Evolutionary conservation across 177 flowering plant genomes (phyloP), one percentile per base, ranked within the genome.

Genomic region (Telopea speciosissima): DNA sequence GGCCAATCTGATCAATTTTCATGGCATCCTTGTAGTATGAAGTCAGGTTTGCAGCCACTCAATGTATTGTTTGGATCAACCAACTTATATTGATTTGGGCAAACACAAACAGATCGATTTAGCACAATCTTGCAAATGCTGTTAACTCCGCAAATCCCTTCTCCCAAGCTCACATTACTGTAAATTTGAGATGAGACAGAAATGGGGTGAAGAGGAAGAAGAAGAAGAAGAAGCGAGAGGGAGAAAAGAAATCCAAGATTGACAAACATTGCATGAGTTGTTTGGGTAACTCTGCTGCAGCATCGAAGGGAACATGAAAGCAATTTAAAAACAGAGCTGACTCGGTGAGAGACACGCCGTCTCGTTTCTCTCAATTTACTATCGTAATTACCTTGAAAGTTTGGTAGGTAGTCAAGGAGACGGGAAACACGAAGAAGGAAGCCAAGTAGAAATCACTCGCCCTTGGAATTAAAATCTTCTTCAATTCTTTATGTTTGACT

Each of bases 121-220:
- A 52, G 23, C 17, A 67, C 72, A n/a, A 79, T 13, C 7, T 3
- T 62, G 71, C 88, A 85, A 61, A 58, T 74, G 74, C 83, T 80
- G 71, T 85, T 83, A 64, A 69, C 78, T 26, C 85, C 87, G 62
- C 89, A 86, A 24, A 70, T 70, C 10, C 85, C 87, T 25, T 76
- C 63, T 0, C 73, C 68, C 45, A 71, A 64, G 45, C 68, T 63
- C 26, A 64, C 17, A 22, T 71, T 71, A 8, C 54, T 67, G 22
- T 54, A 12, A 11, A n/a, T 54, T 54, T 54, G 59, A 0, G 78
- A 66, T 3, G n/a, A 1, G 19, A 5, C 21, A 16, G n/a, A 21
- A 0, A 54, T 3, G 6, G 59, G 59, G 3, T 0, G 81, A n/a
- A n/a, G n/a, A n/a, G n/a, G n/a, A n/a, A 54, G 21, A 16, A 54